Evolutionary conservation across 352 stramenopile species (phyloP), one percentile per base, ranked within the genome.

Genomic region (Phytophthora hybrid): DNA sequence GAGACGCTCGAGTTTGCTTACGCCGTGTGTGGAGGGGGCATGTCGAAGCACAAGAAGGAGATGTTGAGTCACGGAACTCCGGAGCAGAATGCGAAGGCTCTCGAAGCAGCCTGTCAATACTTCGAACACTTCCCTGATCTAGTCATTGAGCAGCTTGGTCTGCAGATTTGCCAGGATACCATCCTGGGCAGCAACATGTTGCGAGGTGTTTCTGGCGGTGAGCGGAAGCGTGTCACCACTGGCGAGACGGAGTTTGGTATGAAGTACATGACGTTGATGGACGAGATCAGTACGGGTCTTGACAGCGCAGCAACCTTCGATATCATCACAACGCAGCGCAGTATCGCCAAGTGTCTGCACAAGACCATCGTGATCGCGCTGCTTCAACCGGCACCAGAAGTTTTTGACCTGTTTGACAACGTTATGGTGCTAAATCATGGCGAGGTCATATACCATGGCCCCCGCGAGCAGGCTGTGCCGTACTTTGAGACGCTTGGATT

Each of bases 221-320:
- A 93, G 52, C 73, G 81, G 10, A 91, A 90, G 75, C 81, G 86
- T 11, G 83, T 93, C 34, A 93, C 85, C 5, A 83, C 76, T 0
- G 85, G 84, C 23, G 83, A 93, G 76, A 98, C 98, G 83, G 73
- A 95, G 46, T 86, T 93, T 55, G 77, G 80, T n/a, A 73, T 80
- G 53, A 82, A 86, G 65, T 86, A 81, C 58, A 84, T 97, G 37
- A 73, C 89, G n/a, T 85, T 94, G 39, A 87, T 89, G 71, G 95
- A 98, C 73, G 89, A 97, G 77, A 97, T 99, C 70, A 95, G 84
- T 55, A 98, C 93, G 4, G 95, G 95, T 6, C 80, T 98, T 9
- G 95, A 98, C 79, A 88, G 84, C 32, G 85, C 92, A 4, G 96
- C 93, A 1, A 97, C 94, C 1, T 97, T 83, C 66, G 94, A 98